Base-by-base conservation (phyloP, 2,329 filamentous ascomycete species). In the Fusarium vanettenii region DNA sequence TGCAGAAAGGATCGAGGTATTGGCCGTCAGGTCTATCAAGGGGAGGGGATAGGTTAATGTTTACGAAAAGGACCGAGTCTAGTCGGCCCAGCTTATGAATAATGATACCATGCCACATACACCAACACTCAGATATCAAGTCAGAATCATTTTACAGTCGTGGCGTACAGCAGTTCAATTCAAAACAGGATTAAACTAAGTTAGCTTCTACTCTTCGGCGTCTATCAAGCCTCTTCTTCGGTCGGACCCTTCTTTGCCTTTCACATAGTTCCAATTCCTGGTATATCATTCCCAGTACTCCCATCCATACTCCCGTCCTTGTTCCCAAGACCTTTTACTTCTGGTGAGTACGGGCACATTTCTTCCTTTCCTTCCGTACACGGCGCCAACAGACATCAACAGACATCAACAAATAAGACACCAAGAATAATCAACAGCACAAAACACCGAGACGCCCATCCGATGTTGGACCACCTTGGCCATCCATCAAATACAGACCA, bases 1-100 rank as follows among this genome's bases (percentile, higher is more conserved):
- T 82, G 90, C 90, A 16, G 89, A 87, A 22, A 85, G 95, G 63
- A 89, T 97, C 52, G 92, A 97, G 80, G 85, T 86, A 5, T 82
- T 97, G 65, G 93, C 93, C 13, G 91, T 92, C 2, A 90, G 88
- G 67, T 93, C 80, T 6, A 78, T 82, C 16, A 82, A 77, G 18
- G 80, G 70, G 2, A 76, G 74, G 66, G 64, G 48, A 61, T 41
- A 22, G 27, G 71, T 72, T 72, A 35, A 48, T 55, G 18, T 43
- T 63, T 64, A 72, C 48, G 48, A 52, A 52, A 52, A 52, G 48
- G 48, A 29, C 48, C 48, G 48, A 52, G 48, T 29, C 18, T 52
- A 29, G 25, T 52, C 48, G 48, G 48, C 10, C 27, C 48, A 29
- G 31, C 27, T 52, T 18, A 52, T 52, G 48, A 52, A 27, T 31